A percentile compares a stretch with the other conserved stretches of the same genome.
Conservation (phyloP, 495 filamentous ascomycete species). For the Chaetomium tenue region DNA sequence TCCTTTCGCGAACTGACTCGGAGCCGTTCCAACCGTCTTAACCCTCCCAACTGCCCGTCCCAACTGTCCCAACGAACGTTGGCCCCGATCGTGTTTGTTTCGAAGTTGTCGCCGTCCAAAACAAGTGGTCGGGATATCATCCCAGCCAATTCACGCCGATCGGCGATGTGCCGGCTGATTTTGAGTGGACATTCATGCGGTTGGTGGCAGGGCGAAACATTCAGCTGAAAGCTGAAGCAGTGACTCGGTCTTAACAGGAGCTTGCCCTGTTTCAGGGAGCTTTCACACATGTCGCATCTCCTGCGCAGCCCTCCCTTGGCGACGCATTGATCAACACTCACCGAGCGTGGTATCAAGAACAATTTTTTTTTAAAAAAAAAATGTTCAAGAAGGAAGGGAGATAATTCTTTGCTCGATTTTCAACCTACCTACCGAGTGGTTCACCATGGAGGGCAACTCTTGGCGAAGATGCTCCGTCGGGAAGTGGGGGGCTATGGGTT, state of each 20-base stretch:
- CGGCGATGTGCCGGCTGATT: neutral
- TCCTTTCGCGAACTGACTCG: slow-evolving; percentile 8
- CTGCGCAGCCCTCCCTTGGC: neutral
- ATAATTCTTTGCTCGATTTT: no score
- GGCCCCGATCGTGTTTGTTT: neutral
- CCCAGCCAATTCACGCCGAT: neutral
- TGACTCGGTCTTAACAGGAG: neutral
- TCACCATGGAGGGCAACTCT: no score
- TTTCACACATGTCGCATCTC: neutral
- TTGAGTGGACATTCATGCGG: neutral
- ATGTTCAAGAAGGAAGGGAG: neutral
- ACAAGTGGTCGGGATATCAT: neutral
- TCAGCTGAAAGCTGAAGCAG: neutral
- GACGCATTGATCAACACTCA: neutral
- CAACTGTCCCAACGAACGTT: neutral
- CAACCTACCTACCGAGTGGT: no score
- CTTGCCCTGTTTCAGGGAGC: neutral
- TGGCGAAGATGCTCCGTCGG: no score
- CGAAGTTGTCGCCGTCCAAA: neutral
- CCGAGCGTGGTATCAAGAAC: neutral
- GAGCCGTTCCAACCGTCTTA: neutral
- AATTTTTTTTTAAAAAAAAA: neutral
- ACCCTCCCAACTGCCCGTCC: neutral
- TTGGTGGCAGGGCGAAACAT: neutral
- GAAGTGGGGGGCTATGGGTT: no score